Percentiles rank a stretch among this genome's conserved stretches.
phyloP scores from a whole-genome alignment of 768 basidiomycete species.

The Boletus coccyginus region DNA sequence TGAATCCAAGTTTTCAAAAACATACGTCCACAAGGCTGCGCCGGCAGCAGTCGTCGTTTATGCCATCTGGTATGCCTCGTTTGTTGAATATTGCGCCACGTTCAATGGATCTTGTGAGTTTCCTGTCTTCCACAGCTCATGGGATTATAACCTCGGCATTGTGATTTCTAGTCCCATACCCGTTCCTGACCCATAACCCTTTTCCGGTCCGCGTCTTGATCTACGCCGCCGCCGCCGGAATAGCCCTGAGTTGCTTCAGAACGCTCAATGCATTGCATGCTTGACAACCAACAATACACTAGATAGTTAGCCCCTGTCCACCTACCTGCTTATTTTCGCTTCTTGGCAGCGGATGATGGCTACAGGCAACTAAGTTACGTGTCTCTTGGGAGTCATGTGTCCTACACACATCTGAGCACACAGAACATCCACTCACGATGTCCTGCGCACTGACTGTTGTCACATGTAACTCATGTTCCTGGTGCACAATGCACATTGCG shows the following conservation, averaged over 20 bases:
- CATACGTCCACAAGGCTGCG: conserved; percentile 8
- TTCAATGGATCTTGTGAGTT: conserved; percentile 62
- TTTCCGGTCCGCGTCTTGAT: conserved; percentile 53
- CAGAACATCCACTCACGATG: too few relatives aligned
- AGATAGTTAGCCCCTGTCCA: too few relatives aligned
- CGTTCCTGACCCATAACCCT: conserved; percentile 67
- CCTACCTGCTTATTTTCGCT: too few relatives aligned
- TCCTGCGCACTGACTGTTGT: too few relatives aligned
- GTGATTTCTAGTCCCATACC: conserved; percentile 65
- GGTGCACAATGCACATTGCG: too few relatives aligned
- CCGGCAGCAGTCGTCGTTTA: conserved; percentile 18
- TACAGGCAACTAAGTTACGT: neutral
- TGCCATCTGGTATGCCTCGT: conserved; percentile 51
- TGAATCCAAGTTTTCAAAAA: conserved; percentile 51
- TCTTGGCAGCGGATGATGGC: too few relatives aligned
- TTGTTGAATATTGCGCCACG: conserved; percentile 65
- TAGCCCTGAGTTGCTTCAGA: conserved; percentile 58
- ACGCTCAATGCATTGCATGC: conserved; percentile 57
- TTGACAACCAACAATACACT: conserved; percentile 3
- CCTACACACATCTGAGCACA: too few relatives aligned
- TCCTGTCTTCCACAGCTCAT: neutral
- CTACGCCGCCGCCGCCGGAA: conserved; percentile 49
- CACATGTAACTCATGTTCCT: too few relatives aligned
- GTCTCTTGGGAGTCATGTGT: too few relatives aligned
- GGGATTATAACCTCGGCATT: neutral